Evolutionary conservation across 1,284 basidiomycete genomes (phyloP), one percentile per base, ranked within the genome.

Genomic region (Sporisorium exsertum): DNA sequence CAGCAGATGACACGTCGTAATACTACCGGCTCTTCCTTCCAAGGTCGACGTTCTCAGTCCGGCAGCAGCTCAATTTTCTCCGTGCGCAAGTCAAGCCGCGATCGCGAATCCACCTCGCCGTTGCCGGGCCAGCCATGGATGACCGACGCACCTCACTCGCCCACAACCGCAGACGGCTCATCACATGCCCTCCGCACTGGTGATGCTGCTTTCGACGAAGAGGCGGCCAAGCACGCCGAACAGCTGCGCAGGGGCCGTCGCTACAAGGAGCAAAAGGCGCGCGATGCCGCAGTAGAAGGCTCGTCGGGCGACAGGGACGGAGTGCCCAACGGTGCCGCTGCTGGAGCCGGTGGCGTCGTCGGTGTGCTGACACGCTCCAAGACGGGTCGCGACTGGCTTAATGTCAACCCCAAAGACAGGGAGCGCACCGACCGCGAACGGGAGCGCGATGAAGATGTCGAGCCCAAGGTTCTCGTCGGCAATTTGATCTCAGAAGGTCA

Each of bases 401-500:
- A 53, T 13, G 69, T 63, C 57, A 63, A 64, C n/a, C 50, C 47
- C 2, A 63, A 64, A 10, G 64, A 69, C 22, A 69, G 42, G 43
- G 64, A 68, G 59, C 66, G 68, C 40, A 51, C 24, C 55, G 68
- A 71, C 24, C 68, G 59, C 22, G 62, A 68, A 12, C 53, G 53
- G 4, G 69, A 69, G 46, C 64, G 62, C 9, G 72, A 77, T 8
- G 72, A 77, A 15, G 79, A 79, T 13, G 62, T 55, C 35, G 78
- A 75, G 54, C 78, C 80, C 35, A 72, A 72, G 29, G 92, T 92
- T 13, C 87, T 97, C 13, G 93, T 98, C 0, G 96, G 96, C 10
- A 98, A 98, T 85, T 87, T 98, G 78, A 97, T 99, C 73, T 94
- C 94, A 42, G 95, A 98, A 85, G 96, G 92, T 79, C 96, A 99